Percentiles rank a stretch among this genome's conserved stretches.
Conservation (phyloP, 257 asterid genomes). For the Verbascum thapsus region DNA sequence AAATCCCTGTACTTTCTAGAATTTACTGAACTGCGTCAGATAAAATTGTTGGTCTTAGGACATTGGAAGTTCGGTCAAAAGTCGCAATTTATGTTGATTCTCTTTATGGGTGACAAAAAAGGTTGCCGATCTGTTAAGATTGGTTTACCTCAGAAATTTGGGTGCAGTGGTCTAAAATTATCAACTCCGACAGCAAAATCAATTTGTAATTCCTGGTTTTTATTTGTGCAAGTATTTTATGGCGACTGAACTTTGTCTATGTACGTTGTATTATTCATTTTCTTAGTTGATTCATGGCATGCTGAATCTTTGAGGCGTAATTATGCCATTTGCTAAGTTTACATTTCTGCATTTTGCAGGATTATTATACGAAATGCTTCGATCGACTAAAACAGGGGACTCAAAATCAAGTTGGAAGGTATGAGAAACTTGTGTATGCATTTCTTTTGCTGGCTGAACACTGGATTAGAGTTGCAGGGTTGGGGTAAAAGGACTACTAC, state of each 20-base stretch:
- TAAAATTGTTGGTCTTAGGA: neutral
- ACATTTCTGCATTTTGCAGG: constrained; percentile 43
- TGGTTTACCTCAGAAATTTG: neutral
- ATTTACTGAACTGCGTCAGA: neutral
- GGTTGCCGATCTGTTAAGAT: neutral
- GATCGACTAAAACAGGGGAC: constrained; percentile 61
- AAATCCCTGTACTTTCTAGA: neutral
- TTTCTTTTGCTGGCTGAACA: neutral
- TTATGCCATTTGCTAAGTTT: constrained; percentile 3
- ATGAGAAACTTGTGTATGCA: constrained; percentile 14
- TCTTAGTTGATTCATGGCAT: neutral
- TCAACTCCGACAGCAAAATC: neutral
- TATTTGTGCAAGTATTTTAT: neutral
- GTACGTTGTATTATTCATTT: constrained; percentile 1
- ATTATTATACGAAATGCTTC: constrained; percentile 65
- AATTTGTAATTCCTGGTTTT: neutral
- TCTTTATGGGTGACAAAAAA: neutral
- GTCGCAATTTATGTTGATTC: neutral
- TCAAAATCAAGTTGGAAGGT: constrained; percentile 75
- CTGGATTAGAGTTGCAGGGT: neutral
- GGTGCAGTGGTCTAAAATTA: neutral
- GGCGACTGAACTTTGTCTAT: neutral
- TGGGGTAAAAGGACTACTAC: too few species aligned
- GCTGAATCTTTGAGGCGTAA: neutral
- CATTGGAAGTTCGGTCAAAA: too few species aligned